Evolutionary conservation across 1,284 basidiomycete species (phyloP).

Genomic region (Ganoderma sinense): DNA sequence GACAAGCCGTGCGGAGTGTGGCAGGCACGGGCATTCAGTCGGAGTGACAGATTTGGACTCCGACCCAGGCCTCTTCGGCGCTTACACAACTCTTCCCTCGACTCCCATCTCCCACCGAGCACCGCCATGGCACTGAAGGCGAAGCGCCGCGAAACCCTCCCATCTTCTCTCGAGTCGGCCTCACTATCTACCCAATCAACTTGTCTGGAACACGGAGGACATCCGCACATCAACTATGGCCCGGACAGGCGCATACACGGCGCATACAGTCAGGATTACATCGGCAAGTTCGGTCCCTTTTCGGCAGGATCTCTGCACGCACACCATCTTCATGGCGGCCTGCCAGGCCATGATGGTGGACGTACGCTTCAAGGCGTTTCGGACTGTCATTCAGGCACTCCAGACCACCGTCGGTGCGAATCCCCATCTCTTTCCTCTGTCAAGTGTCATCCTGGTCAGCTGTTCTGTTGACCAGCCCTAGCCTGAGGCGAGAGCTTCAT

Average conservation of each 20-base stretch:
- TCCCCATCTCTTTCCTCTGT: neutral
- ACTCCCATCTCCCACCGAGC: neutral
- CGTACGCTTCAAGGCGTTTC: neutral
- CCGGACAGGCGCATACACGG: neutral
- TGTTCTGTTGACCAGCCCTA: neutral
- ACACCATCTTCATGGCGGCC: neutral
- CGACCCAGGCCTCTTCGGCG: neutral
- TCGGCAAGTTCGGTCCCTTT: constrained; percentile 3
- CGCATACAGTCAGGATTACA: neutral
- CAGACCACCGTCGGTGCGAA: neutral
- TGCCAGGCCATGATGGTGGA: neutral
- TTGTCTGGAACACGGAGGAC: neutral
- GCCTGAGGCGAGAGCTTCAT: neutral
- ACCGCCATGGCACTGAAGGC: neutral
- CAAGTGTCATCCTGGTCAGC: neutral
- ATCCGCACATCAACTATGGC: neutral
- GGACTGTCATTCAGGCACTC: neutral
- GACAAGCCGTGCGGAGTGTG: neutral
- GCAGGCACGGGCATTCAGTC: constrained; percentile 1
- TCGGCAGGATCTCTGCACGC: neutral
- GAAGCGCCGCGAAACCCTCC: neutral
- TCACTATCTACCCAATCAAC: neutral
- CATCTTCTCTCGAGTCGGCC: neutral
- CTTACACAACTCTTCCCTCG: neutral
- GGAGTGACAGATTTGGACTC: constrained; percentile 5